Evolutionary conservation across 176 grass and related monocot genomes (phyloP).

Genomic region (Oryza officinalis): DNA sequence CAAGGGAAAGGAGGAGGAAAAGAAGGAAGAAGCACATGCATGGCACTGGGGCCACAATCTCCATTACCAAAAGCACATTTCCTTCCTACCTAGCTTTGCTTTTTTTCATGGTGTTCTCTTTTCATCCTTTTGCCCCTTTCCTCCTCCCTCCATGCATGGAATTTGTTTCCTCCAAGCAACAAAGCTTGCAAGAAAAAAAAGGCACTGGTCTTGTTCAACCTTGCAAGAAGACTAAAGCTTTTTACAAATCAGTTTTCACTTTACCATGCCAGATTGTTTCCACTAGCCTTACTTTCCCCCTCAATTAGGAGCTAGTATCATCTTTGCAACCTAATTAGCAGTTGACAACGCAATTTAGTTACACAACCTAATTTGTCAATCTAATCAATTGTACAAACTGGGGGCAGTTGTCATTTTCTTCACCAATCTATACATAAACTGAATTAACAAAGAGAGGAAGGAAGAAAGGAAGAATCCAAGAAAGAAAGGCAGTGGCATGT

Average conservation of each 20-base stretch:
- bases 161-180: not conserved
- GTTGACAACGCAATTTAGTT: not conserved
- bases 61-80: not conserved
- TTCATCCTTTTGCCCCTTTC: conserved; percentile 22
- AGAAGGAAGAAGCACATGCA: not conserved
- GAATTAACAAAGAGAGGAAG: not conserved
- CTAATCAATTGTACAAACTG: conserved; percentile 32
- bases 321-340: not conserved
- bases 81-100: not conserved
- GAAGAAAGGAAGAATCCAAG: not conserved
- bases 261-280: not conserved
- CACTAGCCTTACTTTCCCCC: not conserved
- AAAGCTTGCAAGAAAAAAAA: not conserved
- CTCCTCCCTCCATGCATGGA: not conserved
- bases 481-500: conserved; percentile 7
- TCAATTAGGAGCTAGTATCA: not conserved
- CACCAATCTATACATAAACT: conserved; percentile 9
- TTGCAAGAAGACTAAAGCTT: not conserved
- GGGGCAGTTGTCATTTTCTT: not conserved
- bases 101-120: conserved; percentile 21
- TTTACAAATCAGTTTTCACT: not conserved
- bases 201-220: not conserved
- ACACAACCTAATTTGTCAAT: not conserved
- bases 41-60: not conserved
- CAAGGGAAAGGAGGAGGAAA: not conserved